phyloP scores from a whole-genome alignment of 2,329 filamentous ascomycete genomes.

The Aspergillus unguis region DNA sequence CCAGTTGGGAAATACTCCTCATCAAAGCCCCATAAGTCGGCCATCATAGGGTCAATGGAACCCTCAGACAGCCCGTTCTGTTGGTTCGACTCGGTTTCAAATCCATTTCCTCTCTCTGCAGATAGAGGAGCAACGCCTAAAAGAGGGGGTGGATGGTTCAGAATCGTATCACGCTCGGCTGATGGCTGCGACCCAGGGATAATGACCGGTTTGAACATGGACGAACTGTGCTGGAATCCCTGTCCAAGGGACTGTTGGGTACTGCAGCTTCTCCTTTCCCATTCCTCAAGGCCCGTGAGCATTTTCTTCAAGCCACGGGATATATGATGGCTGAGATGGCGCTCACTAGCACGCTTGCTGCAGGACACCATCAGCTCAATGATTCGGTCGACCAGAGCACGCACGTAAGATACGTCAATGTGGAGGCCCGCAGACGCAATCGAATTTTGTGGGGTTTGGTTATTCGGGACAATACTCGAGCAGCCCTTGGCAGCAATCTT shows the following conservation, averaged over 20 bases:
- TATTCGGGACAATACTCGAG: conserved; percentile 32
- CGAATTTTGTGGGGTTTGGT: conserved; percentile 36
- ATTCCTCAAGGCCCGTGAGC: conserved; percentile 39
- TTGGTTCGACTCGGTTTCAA: conserved; percentile 23
- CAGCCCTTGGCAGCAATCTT: conserved; percentile 44
- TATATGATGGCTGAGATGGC: conserved; percentile 41
- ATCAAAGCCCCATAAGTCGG: conserved; percentile 41
- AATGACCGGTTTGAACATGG: conserved; percentile 36
- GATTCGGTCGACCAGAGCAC: conserved; percentile 32
- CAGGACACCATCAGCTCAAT: conserved; percentile 40
- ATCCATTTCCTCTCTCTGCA: conserved; percentile 36
- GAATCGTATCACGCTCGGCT: conserved; percentile 36
- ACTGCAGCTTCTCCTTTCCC: conserved; percentile 33
- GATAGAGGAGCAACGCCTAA: conserved; percentile 38
- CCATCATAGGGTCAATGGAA: conserved; percentile 41
- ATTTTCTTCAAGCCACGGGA: conserved; percentile 39
- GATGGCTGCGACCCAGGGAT: conserved; percentile 37
- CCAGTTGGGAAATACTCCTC: conserved; percentile 43
- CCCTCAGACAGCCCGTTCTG: conserved; percentile 36
- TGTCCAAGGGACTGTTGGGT: conserved; percentile 22
- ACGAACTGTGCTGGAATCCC: conserved; percentile 25
- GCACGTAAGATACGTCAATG: conserved; percentile 36
- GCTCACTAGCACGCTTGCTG: conserved; percentile 38
- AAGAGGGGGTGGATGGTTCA: conserved; percentile 36
- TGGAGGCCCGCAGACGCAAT: conserved; percentile 36